Evolutionary conservation across 306 rosid species (phyloP), one percentile per base, ranked within the genome.

Genomic region (Ziziphus jujuba): DNA sequence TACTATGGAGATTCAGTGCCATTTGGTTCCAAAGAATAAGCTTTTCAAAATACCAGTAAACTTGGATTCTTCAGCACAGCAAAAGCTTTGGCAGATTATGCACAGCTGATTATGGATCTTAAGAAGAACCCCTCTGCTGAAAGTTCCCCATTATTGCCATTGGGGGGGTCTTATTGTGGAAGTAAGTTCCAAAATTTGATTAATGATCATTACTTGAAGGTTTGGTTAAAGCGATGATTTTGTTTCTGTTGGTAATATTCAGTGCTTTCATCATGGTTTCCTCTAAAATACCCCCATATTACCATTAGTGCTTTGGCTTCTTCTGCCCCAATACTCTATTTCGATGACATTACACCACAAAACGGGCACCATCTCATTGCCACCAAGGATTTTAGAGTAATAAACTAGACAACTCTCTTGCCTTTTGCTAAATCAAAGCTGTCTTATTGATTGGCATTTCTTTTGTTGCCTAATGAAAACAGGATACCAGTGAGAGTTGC

Each of bases 141-240:
- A n/a, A 66, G 71, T 23, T 89, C 8, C 89, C 91, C 0, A 79
- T 84, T 13, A 76, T 86, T 66, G 87, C 84, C 5, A 43, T 89
- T 44, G n/a, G 96, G 96, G 59, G 96, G 81, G 63, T 89, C 96
- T 31, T 89, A 86, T 9, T 87, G 96, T n/a, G 96, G 91, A 90
- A 87, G 91, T 87, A 33, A 75, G 89, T 81, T 8, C n/a, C 19
- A 16, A n/a, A 10, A 17, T 56, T 7, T 11, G 5, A n/a, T n/a
- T n/a, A n/a, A n/a, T n/a, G n/a, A 17, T 28, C 63, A 59, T 13
- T 34, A 34, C 2, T 28, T 28, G 33, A 28, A 28, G 33, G 2
- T 2, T 28, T 28, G 33, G 33, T 28, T 4, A 4, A 28, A 28
- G 2, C 4, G 33, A 28, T 28, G 33, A 28, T 28, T 28, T 28